Base-by-base conservation (phyloP, 164 flowering plant species). In the Houttuynia cordata region DNA sequence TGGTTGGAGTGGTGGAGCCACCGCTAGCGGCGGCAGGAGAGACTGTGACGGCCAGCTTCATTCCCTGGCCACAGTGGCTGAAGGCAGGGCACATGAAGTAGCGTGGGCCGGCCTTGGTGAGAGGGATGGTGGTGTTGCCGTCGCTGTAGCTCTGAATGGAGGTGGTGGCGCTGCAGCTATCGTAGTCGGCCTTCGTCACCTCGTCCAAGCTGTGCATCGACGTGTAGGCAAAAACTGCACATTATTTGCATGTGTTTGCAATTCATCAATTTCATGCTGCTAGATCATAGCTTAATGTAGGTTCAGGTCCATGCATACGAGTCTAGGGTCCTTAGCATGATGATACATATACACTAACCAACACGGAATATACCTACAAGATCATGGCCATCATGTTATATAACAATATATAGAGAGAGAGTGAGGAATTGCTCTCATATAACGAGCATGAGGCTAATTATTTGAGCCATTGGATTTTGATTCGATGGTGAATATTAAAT, bases 61-160 rank as follows among this genome's bases (percentile, higher is more conserved):
- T 64, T 39, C 73, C 73, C n/a, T 61, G 60, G 17, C 55, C 21
- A 30, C 73, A 70, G 55, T 70, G 73, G 56, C 65, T 54, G 12
- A 34, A 10, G 3, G 69, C 30, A 1, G 65, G 58, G 15, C 73
- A 70, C 7, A 65, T 23, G 55, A 61, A 65, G 65, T 70, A 70
- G 22, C 24, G 53, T n/a, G 65, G 19, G 8, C 73, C 73, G 4
- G 39, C 19, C 23, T 23, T 24, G 51, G 24, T 65, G 20, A 70
- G 64, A 7, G 62, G 41, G 39, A 64, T 51, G 45, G 49, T 39
- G 65, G 62, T 70, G 51, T 56, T 56, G 3, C 58, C 61, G 18
- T 52, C 56, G 40, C 3, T 58, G 40, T 18, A 18, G 52, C 56
- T 54, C 39, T 40, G 45, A 30, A 65, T 40, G 22, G 66, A 57